Base-by-base conservation (phyloP, 257 asterid genomes). In the Rhazya stricta region DNA sequence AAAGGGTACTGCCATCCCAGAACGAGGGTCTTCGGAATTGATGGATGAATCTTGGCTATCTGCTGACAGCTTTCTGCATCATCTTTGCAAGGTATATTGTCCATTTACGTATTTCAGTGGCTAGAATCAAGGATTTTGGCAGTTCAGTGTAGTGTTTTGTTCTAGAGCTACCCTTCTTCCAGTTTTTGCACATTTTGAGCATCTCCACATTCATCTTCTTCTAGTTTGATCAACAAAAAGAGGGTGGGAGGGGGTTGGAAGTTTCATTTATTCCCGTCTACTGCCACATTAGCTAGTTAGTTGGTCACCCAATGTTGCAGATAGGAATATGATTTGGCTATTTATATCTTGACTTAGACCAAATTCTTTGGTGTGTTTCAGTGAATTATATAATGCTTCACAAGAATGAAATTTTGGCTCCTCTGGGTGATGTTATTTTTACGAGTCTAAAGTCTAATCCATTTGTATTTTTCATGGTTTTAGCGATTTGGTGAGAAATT, bases 31-130 rank as follows among this genome's bases (percentile, higher is more conserved):
- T 67, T 80, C 85, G 5, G 81, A 86, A 70, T 82, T 88, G 79
- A 79, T 92, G 84, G 99, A 92, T 50, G 97, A 94, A 75, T 92
- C 97, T 72, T 94, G 91, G 93, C 81, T 94, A 72, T 88, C 96
- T 72, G 83, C 93, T 83, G 98, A 91, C 81, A 91, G 89, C 86
- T 94, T 94, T 85, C 83, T 94, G 80, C 85, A 88, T 85, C 91
- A 80, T 80, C 90, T 94, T 74, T 92, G 96, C 88, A 89, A 89
- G 99, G 99, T 91, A 63, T 42, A 57, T 13, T 34, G 11, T 67
- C 9, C 58, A 30, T 67, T 34, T 5, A 41, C 57, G 18, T 51
- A 27, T 53, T 73, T 30, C 27, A n/a, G 12, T 69, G 5, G 32
- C 29, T 21, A 6, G 21, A 13, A 36, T 37, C 43, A 12, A 4